phyloP scores from a whole-genome alignment of 2,329 filamentous ascomycete genomes.

The Pseudogymnoascus sp. region DNA sequence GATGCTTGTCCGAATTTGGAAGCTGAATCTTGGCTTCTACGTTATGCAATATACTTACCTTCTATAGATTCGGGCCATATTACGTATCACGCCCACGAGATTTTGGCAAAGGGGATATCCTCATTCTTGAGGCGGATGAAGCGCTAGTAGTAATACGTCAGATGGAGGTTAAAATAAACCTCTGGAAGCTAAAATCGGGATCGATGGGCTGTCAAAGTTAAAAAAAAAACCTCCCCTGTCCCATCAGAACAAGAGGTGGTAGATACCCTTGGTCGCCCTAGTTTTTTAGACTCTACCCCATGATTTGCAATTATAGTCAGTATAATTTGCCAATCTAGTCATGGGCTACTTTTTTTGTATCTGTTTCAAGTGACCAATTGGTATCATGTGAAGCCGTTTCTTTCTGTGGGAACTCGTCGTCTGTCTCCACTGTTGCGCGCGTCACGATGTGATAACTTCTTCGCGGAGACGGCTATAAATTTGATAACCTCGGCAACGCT shows the following conservation, averaged over 20 bases:
- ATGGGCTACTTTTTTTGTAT: background rate
- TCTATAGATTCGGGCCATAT: constrained; percentile 32
- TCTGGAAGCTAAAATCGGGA: background rate
- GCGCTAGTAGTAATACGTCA: background rate
- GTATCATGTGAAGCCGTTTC: background rate
- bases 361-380: background rate
- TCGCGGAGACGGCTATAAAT: background rate
- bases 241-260: background rate
- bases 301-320: background rate
- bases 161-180: background rate
- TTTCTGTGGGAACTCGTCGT: background rate
- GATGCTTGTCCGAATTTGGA: background rate
- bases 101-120: constrained; percentile 26
- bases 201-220: background rate
- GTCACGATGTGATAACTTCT: background rate
- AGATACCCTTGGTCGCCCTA: background rate
- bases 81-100: constrained; percentile 34
- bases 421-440: background rate
- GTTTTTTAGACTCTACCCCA: background rate
- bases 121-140: constrained; percentile 16
- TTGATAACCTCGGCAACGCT: background rate
- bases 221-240: background rate
- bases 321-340: background rate
- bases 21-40: background rate
- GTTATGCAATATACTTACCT: background rate